Evolutionary conservation across 2,329 filamentous ascomycete species (phyloP), one percentile per base, ranked within the genome.

Genomic region (Sclerotinia nivalis): DNA sequence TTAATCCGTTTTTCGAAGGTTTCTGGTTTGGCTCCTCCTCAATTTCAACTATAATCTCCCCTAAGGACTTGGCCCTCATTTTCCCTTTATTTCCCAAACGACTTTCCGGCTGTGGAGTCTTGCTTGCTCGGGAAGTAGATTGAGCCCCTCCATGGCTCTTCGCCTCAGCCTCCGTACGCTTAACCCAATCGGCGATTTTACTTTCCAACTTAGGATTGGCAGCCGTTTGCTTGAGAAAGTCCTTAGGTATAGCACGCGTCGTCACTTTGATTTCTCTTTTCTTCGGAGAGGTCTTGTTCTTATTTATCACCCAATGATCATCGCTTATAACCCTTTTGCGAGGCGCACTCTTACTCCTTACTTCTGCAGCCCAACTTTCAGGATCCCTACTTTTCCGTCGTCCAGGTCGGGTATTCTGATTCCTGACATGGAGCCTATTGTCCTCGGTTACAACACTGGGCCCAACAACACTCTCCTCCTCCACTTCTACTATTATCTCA

Each of bases 261-360:
- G 67, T 64, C 25, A 64, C 58, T 43, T 65, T 69, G 37, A 65
- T 55, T 28, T 69, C 67, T 37, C 31, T 68, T 71, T 80, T 82
- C 71, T 80, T 82, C 0, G 83, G 79, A 12, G 84, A 80, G 69
- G 79, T 84, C 70, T 83, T 84, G 71, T 84, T 85, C 71, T 84
- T 85, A 72, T 76, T 75, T 37, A 71, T 74, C 81, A 88, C 88
- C 92, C 95, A 98, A 81, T 97, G 92, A 68, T 92, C 91, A 81
- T 98, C 95, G 79, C 94, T 97, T 72, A 97, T 88, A 68, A 98
- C 93, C 73, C 94, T 88, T 84, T 97, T 97, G 81, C 93, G 93
- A 22, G 95, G 95, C 2, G 72, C 73, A 69, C 73, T 77, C 65
- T 76, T 76, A 64, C 72, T 74, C 69, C 67, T 74, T 52, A 64